phyloP scores from a whole-genome alignment of 2,329 filamentous ascomycete species.

The Cephalotrichum gorgonifer region DNA sequence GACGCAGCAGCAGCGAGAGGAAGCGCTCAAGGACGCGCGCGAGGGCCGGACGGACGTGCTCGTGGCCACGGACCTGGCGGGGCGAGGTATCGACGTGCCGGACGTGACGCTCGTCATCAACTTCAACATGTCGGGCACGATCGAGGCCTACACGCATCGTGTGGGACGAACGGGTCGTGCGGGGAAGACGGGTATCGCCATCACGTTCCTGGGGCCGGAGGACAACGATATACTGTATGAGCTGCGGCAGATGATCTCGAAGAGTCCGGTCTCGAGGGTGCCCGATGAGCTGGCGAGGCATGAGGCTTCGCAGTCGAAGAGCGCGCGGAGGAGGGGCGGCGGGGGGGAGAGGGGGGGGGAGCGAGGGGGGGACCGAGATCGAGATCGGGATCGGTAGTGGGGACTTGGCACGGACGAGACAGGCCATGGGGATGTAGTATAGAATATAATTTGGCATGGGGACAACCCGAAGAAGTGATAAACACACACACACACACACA shows the following conservation, averaged over 20 bases:
- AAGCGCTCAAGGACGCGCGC: slow-evolving; percentile 76
- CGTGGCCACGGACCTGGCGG: slow-evolving; percentile 90
- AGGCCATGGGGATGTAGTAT: too few species aligned
- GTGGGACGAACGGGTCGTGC: slow-evolving; percentile 95
- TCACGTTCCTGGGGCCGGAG: slow-evolving; percentile 89
- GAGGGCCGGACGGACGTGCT: slow-evolving; percentile 74
- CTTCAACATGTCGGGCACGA: slow-evolving; percentile 94
- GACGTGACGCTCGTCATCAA: slow-evolving; percentile 93
- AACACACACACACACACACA: too few species aligned
- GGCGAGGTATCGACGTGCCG: slow-evolving; percentile 93
- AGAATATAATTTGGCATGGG: too few species aligned
- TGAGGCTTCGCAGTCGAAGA: slow-evolving; percentile 87
- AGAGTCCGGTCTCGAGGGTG: slow-evolving; percentile 78
- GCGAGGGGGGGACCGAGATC: too few species aligned
- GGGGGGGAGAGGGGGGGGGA: neutral
- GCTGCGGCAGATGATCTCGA: slow-evolving; percentile 87
- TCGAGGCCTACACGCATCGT: slow-evolving; percentile 94
- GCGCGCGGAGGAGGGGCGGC: slow-evolving; percentile 17
- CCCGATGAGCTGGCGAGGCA: slow-evolving; percentile 86
- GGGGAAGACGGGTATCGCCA: slow-evolving; percentile 89
- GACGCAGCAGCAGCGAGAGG: slow-evolving; percentile 95
- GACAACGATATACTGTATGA: slow-evolving; percentile 89
- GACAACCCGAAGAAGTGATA: too few species aligned
- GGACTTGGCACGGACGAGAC: too few species aligned
- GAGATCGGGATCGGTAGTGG: too few species aligned